A percentile compares a stretch with the other conserved stretches of the same genome.
These are phyloP conservation scores for Ziziphus jujuba DNA, from an alignment of 306 rosid genomes.

Conservation along the genomic window DNA sequence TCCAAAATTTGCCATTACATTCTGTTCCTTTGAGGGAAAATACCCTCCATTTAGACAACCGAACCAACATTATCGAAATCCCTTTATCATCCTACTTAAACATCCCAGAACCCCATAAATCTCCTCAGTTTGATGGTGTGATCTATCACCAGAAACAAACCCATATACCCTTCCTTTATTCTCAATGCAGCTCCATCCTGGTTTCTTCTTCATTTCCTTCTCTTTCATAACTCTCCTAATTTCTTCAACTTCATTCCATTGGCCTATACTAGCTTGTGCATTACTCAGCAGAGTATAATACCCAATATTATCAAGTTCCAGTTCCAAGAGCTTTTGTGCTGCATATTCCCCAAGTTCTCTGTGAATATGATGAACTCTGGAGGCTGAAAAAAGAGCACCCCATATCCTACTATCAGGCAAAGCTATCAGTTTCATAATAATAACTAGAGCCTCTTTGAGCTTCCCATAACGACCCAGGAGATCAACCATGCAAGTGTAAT, in stretches of 20 bases:
- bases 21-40: neutral
- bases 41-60: neutral
- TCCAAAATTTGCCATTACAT: no score
- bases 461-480: constrained; percentile 51
- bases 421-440: constrained; percentile 42
- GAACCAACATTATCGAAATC: neutral
- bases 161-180: constrained; percentile 38
- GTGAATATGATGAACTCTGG: constrained; percentile 44
- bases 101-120: constrained; percentile 35
- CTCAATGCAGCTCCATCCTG: constrained; percentile 61
- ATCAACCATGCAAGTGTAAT: constrained; percentile 60
- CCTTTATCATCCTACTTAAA: constrained; percentile 19
- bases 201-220: constrained; percentile 54
- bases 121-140: constrained; percentile 37
- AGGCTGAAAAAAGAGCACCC: constrained; percentile 63
- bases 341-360: constrained; percentile 44
- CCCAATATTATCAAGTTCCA: constrained; percentile 57
- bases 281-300: constrained; percentile 53
- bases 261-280: constrained; percentile 51
- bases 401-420: constrained; percentile 55
- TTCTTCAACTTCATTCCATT: constrained; percentile 58
- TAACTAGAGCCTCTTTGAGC: constrained; percentile 49
- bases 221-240: constrained; percentile 45
- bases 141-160: constrained; percentile 48
- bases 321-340: constrained; percentile 51